Conservation (phyloP, 192 early-diverging fungal genomes). For the Coemansia javaensis region DNA sequence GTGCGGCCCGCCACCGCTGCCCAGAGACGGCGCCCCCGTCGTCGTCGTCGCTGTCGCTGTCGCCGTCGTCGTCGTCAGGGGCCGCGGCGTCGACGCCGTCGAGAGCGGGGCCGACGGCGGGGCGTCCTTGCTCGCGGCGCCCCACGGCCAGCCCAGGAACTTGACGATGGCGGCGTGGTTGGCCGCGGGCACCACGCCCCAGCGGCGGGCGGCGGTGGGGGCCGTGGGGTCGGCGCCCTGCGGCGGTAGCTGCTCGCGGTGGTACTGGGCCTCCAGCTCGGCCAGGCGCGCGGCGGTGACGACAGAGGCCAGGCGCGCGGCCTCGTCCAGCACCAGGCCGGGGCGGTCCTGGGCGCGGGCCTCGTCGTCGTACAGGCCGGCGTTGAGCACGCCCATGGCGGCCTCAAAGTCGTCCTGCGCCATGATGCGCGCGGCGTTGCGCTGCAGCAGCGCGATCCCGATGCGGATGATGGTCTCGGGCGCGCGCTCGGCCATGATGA, state of each 20-base stretch:
- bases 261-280: conserved; percentile 52
- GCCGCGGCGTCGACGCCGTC: neutral
- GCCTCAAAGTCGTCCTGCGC: conserved; percentile 75
- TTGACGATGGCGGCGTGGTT: conserved; percentile 17
- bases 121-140: conserved; percentile 24
- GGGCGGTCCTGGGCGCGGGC: conserved; percentile 49
- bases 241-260: too few relatives aligned
- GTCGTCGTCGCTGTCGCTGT: too few relatives aligned
- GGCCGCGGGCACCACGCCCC: conserved; percentile 2
- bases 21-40: too few relatives aligned
- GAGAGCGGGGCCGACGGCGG: neutral
- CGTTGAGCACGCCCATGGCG: conserved; percentile 76
- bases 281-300: conserved; percentile 71
- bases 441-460: conserved; percentile 80
- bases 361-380: conserved; percentile 76
- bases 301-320: conserved; percentile 59
- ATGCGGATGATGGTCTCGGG: conserved; percentile 87
- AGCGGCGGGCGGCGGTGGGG: too few relatives aligned
- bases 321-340: conserved; percentile 68
- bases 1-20: too few relatives aligned
- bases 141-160: conserved; percentile 46
- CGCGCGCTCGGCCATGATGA: conserved; percentile 85
- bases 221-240: conserved; percentile 15
- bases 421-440: conserved; percentile 68
- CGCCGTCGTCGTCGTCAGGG: too few relatives aligned